These are phyloP conservation scores for Chaetoceros muelleri DNA, from an alignment of 108 stramenopile species.

Conservation along the genomic window DNA sequence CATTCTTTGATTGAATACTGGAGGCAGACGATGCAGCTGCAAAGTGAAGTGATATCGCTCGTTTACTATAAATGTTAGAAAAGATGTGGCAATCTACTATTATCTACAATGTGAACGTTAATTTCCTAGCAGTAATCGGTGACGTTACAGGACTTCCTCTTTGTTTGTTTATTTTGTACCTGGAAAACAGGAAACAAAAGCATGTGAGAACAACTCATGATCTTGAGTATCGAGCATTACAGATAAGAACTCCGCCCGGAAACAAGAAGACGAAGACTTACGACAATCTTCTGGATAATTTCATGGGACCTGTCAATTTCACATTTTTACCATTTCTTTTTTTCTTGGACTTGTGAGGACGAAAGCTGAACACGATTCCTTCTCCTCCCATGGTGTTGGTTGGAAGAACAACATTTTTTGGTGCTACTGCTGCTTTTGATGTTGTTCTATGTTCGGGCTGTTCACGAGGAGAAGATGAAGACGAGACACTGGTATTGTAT, in stretches of 20 bases:
- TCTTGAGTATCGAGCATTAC: too few species aligned
- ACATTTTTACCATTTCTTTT: not conserved
- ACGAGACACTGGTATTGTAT: too few species aligned
- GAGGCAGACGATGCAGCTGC: too few species aligned
- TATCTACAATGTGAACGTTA: not conserved
- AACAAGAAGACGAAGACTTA: not conserved
- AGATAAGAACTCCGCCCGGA: not conserved
- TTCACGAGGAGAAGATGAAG: too few species aligned
- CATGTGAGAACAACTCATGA: not conserved
- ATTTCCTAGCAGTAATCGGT: not conserved
- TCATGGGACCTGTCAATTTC: not conserved
- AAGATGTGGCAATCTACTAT: not conserved
- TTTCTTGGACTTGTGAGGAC: not conserved
- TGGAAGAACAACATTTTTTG: too few species aligned
- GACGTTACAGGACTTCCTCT: not conserved
- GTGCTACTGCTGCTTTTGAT: too few species aligned
- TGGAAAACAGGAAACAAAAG: not conserved
- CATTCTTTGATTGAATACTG: not conserved
- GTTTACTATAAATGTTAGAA: not conserved
- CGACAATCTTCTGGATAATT: not conserved
- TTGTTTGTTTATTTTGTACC: not conserved
- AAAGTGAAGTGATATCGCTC: not conserved
- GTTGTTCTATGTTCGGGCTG: too few species aligned
- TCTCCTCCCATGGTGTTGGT: too few species aligned
- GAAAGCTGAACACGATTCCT: slow-evolving; percentile 1